Base-by-base conservation (phyloP, 2,329 filamentous ascomycete genomes). In the Setomelanomma holmii region DNA sequence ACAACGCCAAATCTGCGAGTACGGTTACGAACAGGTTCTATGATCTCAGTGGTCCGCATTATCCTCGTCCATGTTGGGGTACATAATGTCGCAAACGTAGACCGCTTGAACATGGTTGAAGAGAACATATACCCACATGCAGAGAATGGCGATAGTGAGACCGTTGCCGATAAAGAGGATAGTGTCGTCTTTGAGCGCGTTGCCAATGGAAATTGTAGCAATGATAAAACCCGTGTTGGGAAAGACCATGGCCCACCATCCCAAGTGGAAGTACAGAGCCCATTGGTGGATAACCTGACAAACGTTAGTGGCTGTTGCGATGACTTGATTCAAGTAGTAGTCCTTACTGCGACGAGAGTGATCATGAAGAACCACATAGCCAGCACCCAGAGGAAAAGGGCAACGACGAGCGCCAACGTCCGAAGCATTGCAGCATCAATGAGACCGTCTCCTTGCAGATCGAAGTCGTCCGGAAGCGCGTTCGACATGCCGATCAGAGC, bases 401-500 rank as follows among this genome's bases (percentile, higher is more conserved):
- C 81, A 0, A 75, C 63, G 5, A 76, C 72, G n/a, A 84, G 66
- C 1, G 80, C 79, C 20, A 82, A 51, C 3, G 80, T 75, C 23
- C 77, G 67, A 47, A 82, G 66, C 12, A 82, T 17, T 17, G 64
- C 55, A 8, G 58, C 71, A 45, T 82, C 79, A 22, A 84, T 73
- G 6, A 73, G 74, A 38, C 76, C 73, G 5, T 82, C 76, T 14
- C 78, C 73, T 21, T 80, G 76, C 45, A 84, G 72, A 40, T 75
- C 75, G 57, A 82, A 82, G 33, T 78, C 75, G 5, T 68, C 60
- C 0, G 63, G 76, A 0, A 86, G 70, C 7, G 80, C 80, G 40
- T 82, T 79, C 0, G 87, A 81, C 82, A 90, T 87, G 41, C 87
- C 87, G 33, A 91, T 83, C 35, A 90, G 78, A 0, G 88, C 88